Conservation (phyloP, 2,329 filamentous ascomycete genomes). For the Aspergillus neotritici region DNA sequence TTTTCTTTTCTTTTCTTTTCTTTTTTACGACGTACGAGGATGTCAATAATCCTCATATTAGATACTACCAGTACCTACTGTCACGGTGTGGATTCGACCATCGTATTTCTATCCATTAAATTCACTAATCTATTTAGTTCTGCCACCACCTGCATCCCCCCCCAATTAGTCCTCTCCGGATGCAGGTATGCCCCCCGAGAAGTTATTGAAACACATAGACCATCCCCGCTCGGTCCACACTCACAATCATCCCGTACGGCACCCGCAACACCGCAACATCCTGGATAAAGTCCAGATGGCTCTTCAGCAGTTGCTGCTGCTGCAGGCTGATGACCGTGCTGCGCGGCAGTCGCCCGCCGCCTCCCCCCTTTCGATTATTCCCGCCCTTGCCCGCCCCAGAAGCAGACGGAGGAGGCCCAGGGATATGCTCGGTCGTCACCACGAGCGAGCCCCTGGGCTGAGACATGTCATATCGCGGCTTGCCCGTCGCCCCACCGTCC, state of each 20-base stretch:
- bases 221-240: constrained; percentile 80
- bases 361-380: constrained; percentile 32
- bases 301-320: constrained; percentile 78
- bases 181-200: not conserved
- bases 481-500: constrained; percentile 37
- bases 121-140: constrained; percentile 2
- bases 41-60: too few species aligned
- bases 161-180: too few species aligned
- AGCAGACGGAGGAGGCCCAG: constrained; percentile 31
- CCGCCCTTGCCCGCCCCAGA: constrained; percentile 22
- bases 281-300: constrained; percentile 79
- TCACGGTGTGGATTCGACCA: too few species aligned
- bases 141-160: not conserved
- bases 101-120: too few species aligned
- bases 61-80: too few species aligned
- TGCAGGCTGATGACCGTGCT: constrained; percentile 81
- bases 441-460: constrained; percentile 60
- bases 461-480: constrained; percentile 64
- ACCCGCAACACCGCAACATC: constrained; percentile 84
- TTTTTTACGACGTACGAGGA: too few species aligned
- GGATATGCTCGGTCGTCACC: constrained; percentile 60
- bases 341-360: constrained; percentile 52
- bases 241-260: constrained; percentile 89
- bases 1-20: too few species aligned
- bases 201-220: constrained; percentile 70